Conservation (phyloP, 768 basidiomycete species). For the Mycena crocata region DNA sequence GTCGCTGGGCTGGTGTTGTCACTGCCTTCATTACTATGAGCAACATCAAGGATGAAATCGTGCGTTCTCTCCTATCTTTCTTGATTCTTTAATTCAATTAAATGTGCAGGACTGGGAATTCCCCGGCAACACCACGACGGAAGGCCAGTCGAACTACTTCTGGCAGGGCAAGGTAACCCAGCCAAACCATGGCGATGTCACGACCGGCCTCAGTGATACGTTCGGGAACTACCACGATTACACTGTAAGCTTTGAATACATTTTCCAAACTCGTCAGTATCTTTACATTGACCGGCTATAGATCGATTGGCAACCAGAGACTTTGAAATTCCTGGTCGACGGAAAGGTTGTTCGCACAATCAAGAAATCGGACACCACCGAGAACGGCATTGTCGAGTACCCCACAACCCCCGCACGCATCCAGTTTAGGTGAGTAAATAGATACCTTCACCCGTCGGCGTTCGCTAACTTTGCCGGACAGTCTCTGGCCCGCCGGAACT, state of each 20-base stretch:
- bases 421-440: constrained; percentile 74
- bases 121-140: constrained; percentile 68
- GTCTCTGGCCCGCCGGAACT: constrained; percentile 89
- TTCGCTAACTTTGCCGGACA: constrained; percentile 36
- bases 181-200: constrained; percentile 60
- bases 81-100: not conserved
- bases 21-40: constrained; percentile 90
- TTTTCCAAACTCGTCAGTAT: not conserved
- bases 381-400: constrained; percentile 70
- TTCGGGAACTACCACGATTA: constrained; percentile 81
- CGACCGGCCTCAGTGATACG: constrained; percentile 68
- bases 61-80: not conserved
- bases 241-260: constrained; percentile 61
- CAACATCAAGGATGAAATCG: constrained; percentile 84
- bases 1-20: constrained; percentile 84
- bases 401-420: constrained; percentile 85
- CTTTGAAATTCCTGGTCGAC: constrained; percentile 76
- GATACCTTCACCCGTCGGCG: not conserved
- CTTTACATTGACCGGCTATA: constrained; percentile 39
- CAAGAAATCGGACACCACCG: constrained; percentile 66
- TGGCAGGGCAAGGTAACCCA: constrained; percentile 73
- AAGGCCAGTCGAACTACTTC: constrained; percentile 85
- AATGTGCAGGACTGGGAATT: constrained; percentile 77
- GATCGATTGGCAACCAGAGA: constrained; percentile 85
- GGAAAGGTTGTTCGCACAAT: constrained; percentile 78